Conservation (phyloP, 176 grass and related monocot genomes). For the Panicum miliaceum region DNA sequence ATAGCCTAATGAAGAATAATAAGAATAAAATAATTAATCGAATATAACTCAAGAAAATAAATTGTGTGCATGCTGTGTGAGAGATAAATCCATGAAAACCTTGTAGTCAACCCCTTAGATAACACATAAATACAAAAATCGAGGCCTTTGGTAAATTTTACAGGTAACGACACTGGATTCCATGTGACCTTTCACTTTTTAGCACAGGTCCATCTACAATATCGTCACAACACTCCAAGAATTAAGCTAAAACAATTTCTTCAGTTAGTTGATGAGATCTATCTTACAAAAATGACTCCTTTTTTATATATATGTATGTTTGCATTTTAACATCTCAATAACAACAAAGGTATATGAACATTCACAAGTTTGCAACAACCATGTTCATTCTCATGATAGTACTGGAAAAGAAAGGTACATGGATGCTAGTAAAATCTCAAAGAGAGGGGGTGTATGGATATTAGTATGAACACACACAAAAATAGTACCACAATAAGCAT, state of each 20-base stretch:
- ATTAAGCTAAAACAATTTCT: background rate
- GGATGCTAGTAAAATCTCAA: background rate
- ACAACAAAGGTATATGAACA: background rate
- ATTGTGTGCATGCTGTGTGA: background rate
- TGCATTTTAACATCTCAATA: constrained; percentile 10
- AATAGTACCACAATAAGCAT: background rate
- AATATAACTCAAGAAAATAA: background rate
- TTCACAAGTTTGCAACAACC: background rate
- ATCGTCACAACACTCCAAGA: background rate
- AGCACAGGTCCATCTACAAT: background rate
- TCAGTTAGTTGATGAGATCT: background rate
- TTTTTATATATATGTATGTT: background rate
- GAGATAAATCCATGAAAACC: background rate
- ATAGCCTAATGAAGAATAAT: constrained; percentile 43
- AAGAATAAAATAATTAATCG: constrained; percentile 13
- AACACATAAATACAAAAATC: background rate
- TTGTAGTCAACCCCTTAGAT: background rate
- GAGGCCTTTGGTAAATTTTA: background rate
- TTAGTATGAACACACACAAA: background rate
- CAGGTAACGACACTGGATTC: background rate
- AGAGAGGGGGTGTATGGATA: background rate
- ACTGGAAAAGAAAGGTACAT: constrained; percentile 11
- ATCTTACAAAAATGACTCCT: background rate
- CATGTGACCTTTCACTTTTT: constrained; percentile 24
- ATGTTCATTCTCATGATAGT: background rate